Evolutionary conservation across 305 asterid species (phyloP).

Genomic region (Rubia peregrina): DNA sequence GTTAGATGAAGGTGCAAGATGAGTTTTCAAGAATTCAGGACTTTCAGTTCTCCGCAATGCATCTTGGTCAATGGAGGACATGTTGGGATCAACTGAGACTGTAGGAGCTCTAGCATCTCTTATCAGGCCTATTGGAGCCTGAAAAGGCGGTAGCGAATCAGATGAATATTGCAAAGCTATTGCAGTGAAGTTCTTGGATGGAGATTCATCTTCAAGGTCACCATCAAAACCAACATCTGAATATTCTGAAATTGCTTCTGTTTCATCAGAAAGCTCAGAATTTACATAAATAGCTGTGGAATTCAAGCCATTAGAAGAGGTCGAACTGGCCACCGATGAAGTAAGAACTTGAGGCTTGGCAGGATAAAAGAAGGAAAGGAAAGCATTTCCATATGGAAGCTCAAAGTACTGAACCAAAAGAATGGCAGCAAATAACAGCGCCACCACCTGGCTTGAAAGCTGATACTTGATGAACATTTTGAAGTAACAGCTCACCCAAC

Average conservation of each 20-base stretch:
- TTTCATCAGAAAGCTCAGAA: slow-evolving; percentile 27
- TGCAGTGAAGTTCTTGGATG: slow-evolving; percentile 24
- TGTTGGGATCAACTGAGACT: neutral
- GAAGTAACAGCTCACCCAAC: slow-evolving; percentile 14
- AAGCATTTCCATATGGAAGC: slow-evolving; percentile 47
- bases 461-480: slow-evolving; percentile 42
- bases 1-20: slow-evolving; percentile 17
- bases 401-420: slow-evolving; percentile 55
- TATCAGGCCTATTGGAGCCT: slow-evolving; percentile 20
- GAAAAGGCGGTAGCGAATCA: slow-evolving; percentile 7
- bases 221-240: slow-evolving; percentile 18
- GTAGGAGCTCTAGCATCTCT: slow-evolving; percentile 11
- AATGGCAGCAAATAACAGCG: slow-evolving; percentile 47
- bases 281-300: slow-evolving; percentile 17
- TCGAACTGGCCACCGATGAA: slow-evolving; percentile 12
- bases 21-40: slow-evolving; percentile 15
- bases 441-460: slow-evolving; percentile 37
- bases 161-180: slow-evolving; percentile 13
- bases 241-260: slow-evolving; percentile 17
- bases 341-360: slow-evolving; percentile 22
- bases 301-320: slow-evolving; percentile 20
- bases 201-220: slow-evolving; percentile 46
- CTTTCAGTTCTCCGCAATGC: slow-evolving; percentile 19
- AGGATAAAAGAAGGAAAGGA: slow-evolving; percentile 39
- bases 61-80: slow-evolving; percentile 15